Conservation (phyloP, 768 basidiomycete genomes). For the Pleurotus pulmonarius region DNA sequence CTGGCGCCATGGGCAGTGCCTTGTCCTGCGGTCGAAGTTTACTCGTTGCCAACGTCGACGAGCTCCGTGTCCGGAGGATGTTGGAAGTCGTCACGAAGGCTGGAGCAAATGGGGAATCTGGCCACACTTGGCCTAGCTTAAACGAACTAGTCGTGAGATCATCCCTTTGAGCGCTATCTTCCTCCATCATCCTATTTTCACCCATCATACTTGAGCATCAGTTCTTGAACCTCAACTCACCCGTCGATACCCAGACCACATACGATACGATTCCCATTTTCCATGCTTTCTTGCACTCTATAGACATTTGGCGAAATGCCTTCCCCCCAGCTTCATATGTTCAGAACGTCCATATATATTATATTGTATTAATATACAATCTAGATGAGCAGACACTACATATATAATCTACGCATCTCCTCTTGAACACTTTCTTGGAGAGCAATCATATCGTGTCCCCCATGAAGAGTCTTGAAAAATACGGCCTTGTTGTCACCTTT, state of each 20-base stretch:
- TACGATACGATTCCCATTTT: too few species aligned
- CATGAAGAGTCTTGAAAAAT: conserved; percentile 58
- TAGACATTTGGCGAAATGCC: background rate
- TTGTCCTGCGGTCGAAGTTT: background rate
- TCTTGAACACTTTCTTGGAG: conserved; percentile 74
- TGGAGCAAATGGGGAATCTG: background rate
- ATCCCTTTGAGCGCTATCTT: background rate
- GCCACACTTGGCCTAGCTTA: background rate
- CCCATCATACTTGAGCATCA: too few species aligned
- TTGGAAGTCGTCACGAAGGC: background rate
- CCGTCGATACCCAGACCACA: background rate
- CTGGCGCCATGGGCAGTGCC: background rate
- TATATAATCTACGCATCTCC: conserved; percentile 36
- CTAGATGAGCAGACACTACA: background rate
- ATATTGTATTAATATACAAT: background rate
- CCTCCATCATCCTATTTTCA: background rate
- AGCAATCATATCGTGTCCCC: conserved; percentile 61
- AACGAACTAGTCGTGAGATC: background rate
- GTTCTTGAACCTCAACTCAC: background rate
- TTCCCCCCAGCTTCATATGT: too few species aligned
- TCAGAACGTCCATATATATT: too few species aligned
- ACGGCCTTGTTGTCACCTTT: conserved; percentile 44
- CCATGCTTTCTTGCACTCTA: background rate
- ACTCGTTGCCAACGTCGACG: background rate
- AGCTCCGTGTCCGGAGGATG: background rate